Percentiles rank a stretch among this genome's conserved stretches.
These are phyloP conservation scores for Apiotrichum siamense DNA, from an alignment of 1,284 basidiomycete species.

Conservation along the genomic window DNA sequence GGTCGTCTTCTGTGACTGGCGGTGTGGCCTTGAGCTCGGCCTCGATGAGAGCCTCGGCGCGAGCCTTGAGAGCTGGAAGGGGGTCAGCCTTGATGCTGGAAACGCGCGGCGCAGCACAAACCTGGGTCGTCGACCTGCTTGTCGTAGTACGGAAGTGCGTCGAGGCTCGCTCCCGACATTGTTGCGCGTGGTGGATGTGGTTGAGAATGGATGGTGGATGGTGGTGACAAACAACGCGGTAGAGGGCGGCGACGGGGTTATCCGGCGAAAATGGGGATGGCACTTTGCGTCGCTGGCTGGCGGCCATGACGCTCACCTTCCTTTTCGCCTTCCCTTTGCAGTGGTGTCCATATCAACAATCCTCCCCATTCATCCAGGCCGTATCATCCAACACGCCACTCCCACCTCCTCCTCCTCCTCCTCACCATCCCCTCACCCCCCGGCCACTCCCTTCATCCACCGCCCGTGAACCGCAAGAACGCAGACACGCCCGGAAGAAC, in stretches of 20 bases:
- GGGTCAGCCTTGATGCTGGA: neutral
- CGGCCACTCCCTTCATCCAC: too few relatives aligned
- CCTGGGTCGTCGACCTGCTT: constrained; percentile 77
- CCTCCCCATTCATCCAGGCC: too few relatives aligned
- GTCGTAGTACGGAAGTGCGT: constrained; percentile 91
- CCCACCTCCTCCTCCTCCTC: too few relatives aligned
- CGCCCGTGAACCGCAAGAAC: too few relatives aligned
- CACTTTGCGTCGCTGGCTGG: neutral
- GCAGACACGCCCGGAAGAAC: too few relatives aligned
- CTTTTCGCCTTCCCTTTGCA: neutral
- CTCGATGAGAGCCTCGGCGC: constrained; percentile 41
- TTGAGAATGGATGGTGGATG: neutral
- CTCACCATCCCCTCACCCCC: too few relatives aligned
- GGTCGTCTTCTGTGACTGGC: constrained; percentile 52
- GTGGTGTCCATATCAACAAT: too few relatives aligned
- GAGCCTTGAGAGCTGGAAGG: constrained; percentile 29
- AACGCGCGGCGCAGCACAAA: constrained; percentile 49
- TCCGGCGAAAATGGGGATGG: constrained; percentile 7
- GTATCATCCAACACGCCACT: too few relatives aligned
- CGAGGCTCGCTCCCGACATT: constrained; percentile 50
- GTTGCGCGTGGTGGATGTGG: constrained; percentile 4
- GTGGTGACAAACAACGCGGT: too few relatives aligned
- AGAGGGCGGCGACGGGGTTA: constrained; percentile 3
- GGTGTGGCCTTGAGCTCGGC: constrained; percentile 39
- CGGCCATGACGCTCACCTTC: neutral